Conservation (phyloP, 73 alveolate species). For the Paramecium sexaurelia region DNA sequence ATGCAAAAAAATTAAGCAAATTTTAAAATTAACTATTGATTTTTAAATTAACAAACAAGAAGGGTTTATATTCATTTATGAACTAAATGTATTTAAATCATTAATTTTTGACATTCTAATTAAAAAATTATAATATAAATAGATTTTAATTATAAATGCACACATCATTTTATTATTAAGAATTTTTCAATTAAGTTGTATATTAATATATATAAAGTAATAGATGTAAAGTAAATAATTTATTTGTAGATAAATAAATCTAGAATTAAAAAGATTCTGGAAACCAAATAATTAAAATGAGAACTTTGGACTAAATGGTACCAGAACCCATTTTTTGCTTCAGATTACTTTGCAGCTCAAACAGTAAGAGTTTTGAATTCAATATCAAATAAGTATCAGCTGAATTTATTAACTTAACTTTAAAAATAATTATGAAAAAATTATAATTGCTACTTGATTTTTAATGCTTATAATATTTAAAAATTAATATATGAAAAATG, state of each 20-base stretch:
- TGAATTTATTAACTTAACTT: too few relatives aligned
- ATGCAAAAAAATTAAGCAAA: constrained; percentile 87
- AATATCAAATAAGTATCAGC: too few relatives aligned
- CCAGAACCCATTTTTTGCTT: constrained; percentile 90
- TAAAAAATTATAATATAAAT: not conserved
- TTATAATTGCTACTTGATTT: too few relatives aligned
- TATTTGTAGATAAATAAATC: constrained; percentile 93
- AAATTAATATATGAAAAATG: too few relatives aligned
- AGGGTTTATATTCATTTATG: constrained; percentile 84
- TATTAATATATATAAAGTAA: constrained; percentile 87
- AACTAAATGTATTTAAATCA: constrained; percentile 83
- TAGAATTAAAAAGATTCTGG: constrained; percentile 90
- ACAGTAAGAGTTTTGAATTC: constrained; percentile 42
- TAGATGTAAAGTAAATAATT: constrained; percentile 91
- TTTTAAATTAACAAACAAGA: too few relatives aligned
- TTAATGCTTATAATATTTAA: too few relatives aligned
- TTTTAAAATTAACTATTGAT: constrained; percentile 64
- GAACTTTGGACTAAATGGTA: constrained; percentile 91
- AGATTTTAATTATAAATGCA: constrained; percentile 90
- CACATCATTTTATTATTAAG: constrained; percentile 90
- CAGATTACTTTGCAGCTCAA: constrained; percentile 92
- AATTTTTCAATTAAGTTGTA: too few relatives aligned
- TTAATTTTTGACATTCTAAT: constrained; percentile 76
- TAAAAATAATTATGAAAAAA: too few relatives aligned
- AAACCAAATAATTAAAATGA: constrained; percentile 85